Percentiles rank a stretch among this genome's conserved stretches.
Evolutionary conservation across 2,329 filamentous ascomycete genomes (phyloP).

Genomic region (Colletotrichum sp.): DNA sequence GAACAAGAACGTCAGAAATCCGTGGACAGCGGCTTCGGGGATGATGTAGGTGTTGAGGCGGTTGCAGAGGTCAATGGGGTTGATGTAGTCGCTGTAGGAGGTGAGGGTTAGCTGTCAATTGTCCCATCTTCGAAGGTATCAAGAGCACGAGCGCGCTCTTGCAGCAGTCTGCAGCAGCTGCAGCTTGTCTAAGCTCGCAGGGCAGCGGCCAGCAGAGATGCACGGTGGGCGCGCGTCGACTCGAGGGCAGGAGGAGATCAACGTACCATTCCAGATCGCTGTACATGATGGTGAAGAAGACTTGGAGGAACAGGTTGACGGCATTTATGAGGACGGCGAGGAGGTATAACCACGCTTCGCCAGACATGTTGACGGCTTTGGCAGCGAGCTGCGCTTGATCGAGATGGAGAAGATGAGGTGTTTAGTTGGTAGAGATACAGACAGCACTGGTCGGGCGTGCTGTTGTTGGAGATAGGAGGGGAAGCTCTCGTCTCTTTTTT

Average conservation of each 20-base stretch:
- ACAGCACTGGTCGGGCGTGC: neutral
- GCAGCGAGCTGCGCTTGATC: conserved; percentile 6
- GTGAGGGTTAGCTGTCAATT: conserved; percentile 29
- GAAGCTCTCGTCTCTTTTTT: neutral
- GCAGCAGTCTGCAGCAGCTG: neutral
- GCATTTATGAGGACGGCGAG: conserved; percentile 98
- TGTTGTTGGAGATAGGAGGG: conserved; percentile 2
- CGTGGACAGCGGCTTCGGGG: conserved; percentile 96
- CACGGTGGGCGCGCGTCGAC: neutral
- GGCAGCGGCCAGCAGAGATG: neutral
- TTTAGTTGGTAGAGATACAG: neutral
- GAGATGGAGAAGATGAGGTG: neutral
- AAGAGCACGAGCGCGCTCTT: neutral
- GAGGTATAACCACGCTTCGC: conserved; percentile 98
- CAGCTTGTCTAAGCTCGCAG: neutral
- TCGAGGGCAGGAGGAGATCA: neutral
- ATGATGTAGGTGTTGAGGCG: conserved; percentile 99
- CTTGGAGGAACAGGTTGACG: conserved; percentile 99
- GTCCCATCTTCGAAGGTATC: neutral
- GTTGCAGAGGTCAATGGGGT: conserved; percentile 99
- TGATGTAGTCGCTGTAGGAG: conserved; percentile 89
- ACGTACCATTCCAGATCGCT: conserved; percentile 98
- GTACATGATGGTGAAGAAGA: conserved; percentile 99
- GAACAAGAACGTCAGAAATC: conserved; percentile 93
- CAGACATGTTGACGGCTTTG: conserved; percentile 72